Evolutionary conservation across 495 filamentous ascomycete genomes (phyloP).

Genomic region (Xylona heveae): DNA sequence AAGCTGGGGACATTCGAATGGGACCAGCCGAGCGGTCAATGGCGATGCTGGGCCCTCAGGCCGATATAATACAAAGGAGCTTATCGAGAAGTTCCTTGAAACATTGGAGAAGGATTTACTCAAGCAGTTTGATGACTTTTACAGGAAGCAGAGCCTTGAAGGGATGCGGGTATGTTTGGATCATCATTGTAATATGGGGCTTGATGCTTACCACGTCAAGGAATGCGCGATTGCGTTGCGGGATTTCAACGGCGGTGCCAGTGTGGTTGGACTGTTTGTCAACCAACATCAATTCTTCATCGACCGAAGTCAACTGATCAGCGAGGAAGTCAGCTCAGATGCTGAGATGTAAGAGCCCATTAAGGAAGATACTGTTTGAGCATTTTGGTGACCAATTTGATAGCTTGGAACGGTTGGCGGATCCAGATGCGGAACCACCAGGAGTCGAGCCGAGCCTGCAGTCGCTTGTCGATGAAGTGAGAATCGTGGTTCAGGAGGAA

Average conservation of each 20-base stretch:
- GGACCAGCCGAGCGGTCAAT: constrained; percentile 30
- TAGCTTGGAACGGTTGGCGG: constrained; percentile 65
- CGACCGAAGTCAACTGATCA: constrained; percentile 69
- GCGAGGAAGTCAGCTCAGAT: constrained; percentile 72
- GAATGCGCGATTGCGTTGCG: constrained; percentile 74
- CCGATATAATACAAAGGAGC: constrained; percentile 51
- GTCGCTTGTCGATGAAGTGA: constrained; percentile 79
- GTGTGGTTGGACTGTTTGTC: constrained; percentile 85
- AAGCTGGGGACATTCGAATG: constrained; percentile 40
- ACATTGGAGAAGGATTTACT: constrained; percentile 86
- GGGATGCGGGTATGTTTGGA: constrained; percentile 37
- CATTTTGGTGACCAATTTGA: neutral
- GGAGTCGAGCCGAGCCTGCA: constrained; percentile 84
- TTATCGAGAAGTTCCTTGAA: constrained; percentile 94
- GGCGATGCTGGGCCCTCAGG: constrained; percentile 22
- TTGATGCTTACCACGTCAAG: constrained; percentile 1
- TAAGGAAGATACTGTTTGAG: neutral
- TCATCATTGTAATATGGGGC: constrained; percentile 36
- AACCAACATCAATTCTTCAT: constrained; percentile 99
- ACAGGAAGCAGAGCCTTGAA: constrained; percentile 80
- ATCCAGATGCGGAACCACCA: constrained; percentile 79
- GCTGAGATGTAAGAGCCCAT: constrained; percentile 33
- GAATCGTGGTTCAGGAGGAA: constrained; percentile 89
- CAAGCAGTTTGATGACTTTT: constrained; percentile 92
- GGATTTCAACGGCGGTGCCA: constrained; percentile 89